Base-by-base conservation (phyloP, 2,329 filamentous ascomycete genomes). In the Dactylellina leptospora region DNA sequence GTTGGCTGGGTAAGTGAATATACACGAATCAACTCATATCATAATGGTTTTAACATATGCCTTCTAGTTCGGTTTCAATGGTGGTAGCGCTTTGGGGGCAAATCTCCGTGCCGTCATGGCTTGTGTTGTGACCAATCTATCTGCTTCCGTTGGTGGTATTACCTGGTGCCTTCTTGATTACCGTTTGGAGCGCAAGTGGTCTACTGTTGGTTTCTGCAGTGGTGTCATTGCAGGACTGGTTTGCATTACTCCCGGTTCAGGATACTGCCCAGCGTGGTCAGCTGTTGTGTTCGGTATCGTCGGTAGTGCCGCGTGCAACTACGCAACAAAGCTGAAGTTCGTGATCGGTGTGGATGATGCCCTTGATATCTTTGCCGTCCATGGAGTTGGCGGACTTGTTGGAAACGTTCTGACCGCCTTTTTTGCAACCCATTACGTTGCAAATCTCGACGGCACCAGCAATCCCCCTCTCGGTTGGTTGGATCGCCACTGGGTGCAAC, bases 111-210 rank as follows among this genome's bases (percentile, higher is more conserved):
- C 91, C 45, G 85, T 96, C 76, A 92, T 96, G 88, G 92, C 92
- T 45, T 90, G 90, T 9, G 84, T 93, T 1, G 90, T 93, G 44
- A 96, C 92, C 59, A 95, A 96, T 79, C 82, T 96, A 27, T 88
- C 92, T 22, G 92, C 92, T 33, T 91, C 89, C 70, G 86, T 92
- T 6, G 92, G 91, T 63, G 92, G 92, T 50, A 88, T 96, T 54
- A 95, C 90, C 33, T 96, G 91, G 92, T 95, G 91, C 79, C 82
- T 96, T 20, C 84, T 96, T 66, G 92, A 96, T 79, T 96, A 96
- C 81, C 86, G 92, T 64, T 85, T 96, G 51, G 92, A 96, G 82
- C 86, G 87, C 77, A 96, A 96, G 82, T 96, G 91, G 90, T 96
- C 91, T 0, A 93, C 91, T 1, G 92, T 96, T 23, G 92, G 92